A percentile compares a stretch with the other conserved stretches of the same genome.
Conservation (phyloP, 2,329 filamentous ascomycete species). For the Colletotrichum sp. region DNA sequence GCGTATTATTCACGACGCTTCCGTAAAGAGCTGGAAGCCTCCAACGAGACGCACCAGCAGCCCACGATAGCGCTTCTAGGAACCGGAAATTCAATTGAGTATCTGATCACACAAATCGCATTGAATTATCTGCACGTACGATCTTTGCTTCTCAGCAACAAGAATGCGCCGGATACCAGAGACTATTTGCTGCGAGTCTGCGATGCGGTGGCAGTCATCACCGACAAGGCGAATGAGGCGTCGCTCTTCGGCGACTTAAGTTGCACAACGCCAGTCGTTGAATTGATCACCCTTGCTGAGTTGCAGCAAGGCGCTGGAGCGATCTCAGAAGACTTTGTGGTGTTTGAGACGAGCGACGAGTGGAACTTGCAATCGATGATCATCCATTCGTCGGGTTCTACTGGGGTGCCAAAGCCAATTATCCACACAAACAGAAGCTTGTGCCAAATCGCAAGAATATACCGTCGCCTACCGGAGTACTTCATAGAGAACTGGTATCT, state of each 20-base stretch:
- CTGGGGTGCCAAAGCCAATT: constrained; percentile 3
- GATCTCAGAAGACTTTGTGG: too few species aligned
- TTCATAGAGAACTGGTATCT: constrained; percentile 15
- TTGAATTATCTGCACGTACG: not conserved
- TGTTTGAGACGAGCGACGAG: not conserved
- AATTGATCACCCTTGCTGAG: not conserved
- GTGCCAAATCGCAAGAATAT: constrained; percentile 7
- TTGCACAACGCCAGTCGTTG: not conserved
- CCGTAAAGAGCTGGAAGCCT: not conserved
- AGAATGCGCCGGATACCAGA: not conserved
- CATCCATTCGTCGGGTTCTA: constrained; percentile 13
- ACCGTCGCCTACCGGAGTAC: constrained; percentile 2
- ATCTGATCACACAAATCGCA: constrained; percentile 1
- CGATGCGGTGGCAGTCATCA: not conserved
- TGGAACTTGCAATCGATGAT: constrained; percentile 14
- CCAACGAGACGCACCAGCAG: not conserved
- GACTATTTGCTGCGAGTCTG: not conserved
- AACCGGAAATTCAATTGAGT: not conserved
- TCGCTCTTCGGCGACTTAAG: not conserved
- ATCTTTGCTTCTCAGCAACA: constrained; percentile 4
- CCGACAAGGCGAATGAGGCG: not conserved
- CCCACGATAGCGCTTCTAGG: constrained; percentile 5
- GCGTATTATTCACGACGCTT: not conserved
- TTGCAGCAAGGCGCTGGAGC: not conserved
- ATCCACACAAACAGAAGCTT: constrained; percentile 8